Evolutionary conservation across 306 rosid species (phyloP), one percentile per base, ranked within the genome.

Genomic region (Lathyrus sativus): DNA sequence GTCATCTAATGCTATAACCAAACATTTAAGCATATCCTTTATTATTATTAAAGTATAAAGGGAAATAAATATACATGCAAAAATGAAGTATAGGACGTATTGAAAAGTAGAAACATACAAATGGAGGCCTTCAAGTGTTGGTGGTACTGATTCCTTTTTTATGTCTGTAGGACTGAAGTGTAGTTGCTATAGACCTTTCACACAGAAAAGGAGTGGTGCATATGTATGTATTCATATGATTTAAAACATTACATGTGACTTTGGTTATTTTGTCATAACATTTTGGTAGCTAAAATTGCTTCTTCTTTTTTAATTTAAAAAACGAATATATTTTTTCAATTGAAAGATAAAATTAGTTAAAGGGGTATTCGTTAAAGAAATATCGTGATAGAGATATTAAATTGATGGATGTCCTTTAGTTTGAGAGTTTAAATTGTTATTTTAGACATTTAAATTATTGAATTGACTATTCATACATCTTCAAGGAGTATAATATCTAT

Each of bases 111-210:
- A 64, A 76, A 74, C 19, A 57, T 28, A 49, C 11, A 71, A 65
- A 49, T 24, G 48, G 18, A 56, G 58, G 81, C 29, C 35, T 48
- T 1, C 2, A 26, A 46, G 65, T 65, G 58, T 78, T 67, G 17
- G 29, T 26, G 59, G 72, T 8, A 63, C 63, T 68, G 65, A 79
- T 76, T 64, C 65, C 28, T 58, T 49, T 42, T 26, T 49, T 75
- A 67, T 73, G 63, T 51, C 55, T 29, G 9, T 17, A 59, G 72
- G 67, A 41, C 22, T 44, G 59, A 33, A 75, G 9, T n/a, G 15
- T 44, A 24, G 66, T 45, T 39, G 46, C 54, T 70, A 11, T 49
- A 74, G 46, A 58, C 70, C 74, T 12, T 60, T 65, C 72, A 71
- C 15, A 5, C 49, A 26, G 11, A 49, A 68, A 68, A 33, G 3